These are phyloP conservation scores for Fusarium cyanostomum DNA, from an alignment of 2,329 filamentous ascomycete species.

Conservation along the genomic window DNA sequence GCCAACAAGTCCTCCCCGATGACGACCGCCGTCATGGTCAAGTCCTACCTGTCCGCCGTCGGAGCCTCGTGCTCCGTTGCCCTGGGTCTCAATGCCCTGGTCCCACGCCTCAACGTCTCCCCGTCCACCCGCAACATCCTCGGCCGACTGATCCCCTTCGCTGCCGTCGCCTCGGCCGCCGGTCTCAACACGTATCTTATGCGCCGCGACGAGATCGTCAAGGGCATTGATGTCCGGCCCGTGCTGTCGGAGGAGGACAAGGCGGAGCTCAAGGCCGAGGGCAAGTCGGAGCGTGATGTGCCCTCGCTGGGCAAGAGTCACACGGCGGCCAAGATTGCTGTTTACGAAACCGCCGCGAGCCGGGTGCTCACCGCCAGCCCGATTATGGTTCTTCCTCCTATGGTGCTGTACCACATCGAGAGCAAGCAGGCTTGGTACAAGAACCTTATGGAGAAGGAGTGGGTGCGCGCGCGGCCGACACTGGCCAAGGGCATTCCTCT, in stretches of 20 bases:
- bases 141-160: constrained; percentile 91
- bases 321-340: constrained; percentile 87
- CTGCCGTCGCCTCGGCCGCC: constrained; percentile 90
- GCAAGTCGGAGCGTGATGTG: constrained; percentile 72
- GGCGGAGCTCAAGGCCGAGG: constrained; percentile 61
- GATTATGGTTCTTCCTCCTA: constrained; percentile 94
- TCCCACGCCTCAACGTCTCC: constrained; percentile 84
- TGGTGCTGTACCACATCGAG: constrained; percentile 87
- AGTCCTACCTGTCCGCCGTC: constrained; percentile 93
- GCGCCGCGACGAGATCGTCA: constrained; percentile 93
- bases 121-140: constrained; percentile 81
- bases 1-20: constrained; percentile 97
- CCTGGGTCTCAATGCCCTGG: constrained; percentile 87
- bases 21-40: constrained; percentile 78
- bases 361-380: constrained; percentile 93
- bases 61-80: constrained; percentile 94
- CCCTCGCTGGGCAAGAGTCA: constrained; percentile 84
- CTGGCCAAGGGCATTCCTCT: constrained; percentile 65
- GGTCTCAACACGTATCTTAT: constrained; percentile 97
- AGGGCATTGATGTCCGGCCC: constrained; percentile 92
- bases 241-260: constrained; percentile 78
- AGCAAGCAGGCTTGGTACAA: constrained; percentile 52
- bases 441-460: constrained; percentile 68
- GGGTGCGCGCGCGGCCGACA: constrained; percentile 80
- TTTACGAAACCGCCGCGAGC: constrained; percentile 90